These are phyloP conservation scores for Mortierella sp. DNA, from an alignment of 371 early-diverging fungal species.

Conservation along the genomic window DNA sequence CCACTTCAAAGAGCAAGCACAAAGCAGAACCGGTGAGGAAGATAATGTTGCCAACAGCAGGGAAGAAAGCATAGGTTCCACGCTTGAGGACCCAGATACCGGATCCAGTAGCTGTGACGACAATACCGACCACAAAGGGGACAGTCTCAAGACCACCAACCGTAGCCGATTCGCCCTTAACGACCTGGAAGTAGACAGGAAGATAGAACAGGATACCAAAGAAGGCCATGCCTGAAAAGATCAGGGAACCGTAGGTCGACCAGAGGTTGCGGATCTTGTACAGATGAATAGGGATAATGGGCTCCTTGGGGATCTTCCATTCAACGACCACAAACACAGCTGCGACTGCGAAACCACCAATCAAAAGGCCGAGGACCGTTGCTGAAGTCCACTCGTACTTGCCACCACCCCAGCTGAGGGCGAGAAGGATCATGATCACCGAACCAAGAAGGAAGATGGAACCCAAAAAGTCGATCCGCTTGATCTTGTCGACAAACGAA, in stretches of 20 bases:
- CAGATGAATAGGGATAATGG: conserved; percentile 67
- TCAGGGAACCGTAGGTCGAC: conserved; percentile 56
- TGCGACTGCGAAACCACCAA: conserved; percentile 57
- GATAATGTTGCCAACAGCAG: conserved; percentile 57
- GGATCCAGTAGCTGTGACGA: conserved; percentile 43
- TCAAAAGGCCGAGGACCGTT: conserved; percentile 63
- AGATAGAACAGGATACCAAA: conserved; percentile 78
- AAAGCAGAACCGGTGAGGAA: conserved; percentile 59
- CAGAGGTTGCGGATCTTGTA: conserved; percentile 58
- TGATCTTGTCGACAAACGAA: conserved; percentile 58
- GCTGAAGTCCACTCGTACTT: conserved; percentile 71
- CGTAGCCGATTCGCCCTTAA: conserved; percentile 59
- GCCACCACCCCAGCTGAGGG: conserved; percentile 73
- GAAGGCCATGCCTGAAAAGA: conserved; percentile 76
- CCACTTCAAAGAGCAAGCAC: conserved; percentile 21
- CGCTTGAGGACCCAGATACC: conserved; percentile 56
- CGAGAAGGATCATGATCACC: conserved; percentile 66
- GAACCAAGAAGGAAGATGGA: conserved; percentile 59
- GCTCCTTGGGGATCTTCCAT: conserved; percentile 63
- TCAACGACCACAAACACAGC: conserved; percentile 66
- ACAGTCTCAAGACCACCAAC: conserved; percentile 74
- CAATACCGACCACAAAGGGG: conserved; percentile 63
- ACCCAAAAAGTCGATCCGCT: conserved; percentile 74
- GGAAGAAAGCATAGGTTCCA: conserved; percentile 50
- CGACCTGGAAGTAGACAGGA: conserved; percentile 68